Evolutionary conservation across 306 rosid species (phyloP), one percentile per base, ranked within the genome.

Genomic region (Citrullus amarus): DNA sequence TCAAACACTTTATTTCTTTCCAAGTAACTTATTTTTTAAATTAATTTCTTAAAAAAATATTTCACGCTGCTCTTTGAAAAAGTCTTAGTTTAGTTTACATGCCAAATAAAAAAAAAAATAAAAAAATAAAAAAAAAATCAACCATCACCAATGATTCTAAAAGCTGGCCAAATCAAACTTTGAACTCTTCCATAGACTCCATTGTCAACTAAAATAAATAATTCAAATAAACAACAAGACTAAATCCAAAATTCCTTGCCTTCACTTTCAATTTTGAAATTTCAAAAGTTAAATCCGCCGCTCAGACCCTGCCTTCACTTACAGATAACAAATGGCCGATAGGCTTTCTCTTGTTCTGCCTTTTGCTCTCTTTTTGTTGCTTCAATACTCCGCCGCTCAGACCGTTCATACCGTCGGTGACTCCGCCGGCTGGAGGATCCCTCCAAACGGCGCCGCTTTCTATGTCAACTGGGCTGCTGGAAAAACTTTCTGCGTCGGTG

Each of bases 371-470:
- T 50, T 73, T 18, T 55, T 16, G 9, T 51, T 51, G 4, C 25
- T 73, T 73, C 46, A 73, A 1, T 1, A 73, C 39, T 34, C 54
- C 34, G 22, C 74, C 13, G 88, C 86, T 63, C 86, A 68, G 77
- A 80, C 5, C 82, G 59, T 1, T 17, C 81, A 80, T 60, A 74
- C 82, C 2, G 91, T 90, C 32, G 93, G 91, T 82, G 86, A 53
- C 1, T 2, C 3, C 39, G 1, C 11, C 2, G 88, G 86, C 13
- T 90, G 91, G 90, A 15, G 1, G 1, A 9, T 74, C 28, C 91
- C 89, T 6, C 13, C 51, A n/a, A 44, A 59, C 46, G 43, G 54
- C 4, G 3, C 73, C 0, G 18, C 70, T 25, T 55, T 56, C 1
- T 88, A 86, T 54, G 6, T 12, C 55, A 30, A 36, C 28, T 88